phyloP scores from a whole-genome alignment of 306 rosid species.

The Purshia tridentata region DNA sequence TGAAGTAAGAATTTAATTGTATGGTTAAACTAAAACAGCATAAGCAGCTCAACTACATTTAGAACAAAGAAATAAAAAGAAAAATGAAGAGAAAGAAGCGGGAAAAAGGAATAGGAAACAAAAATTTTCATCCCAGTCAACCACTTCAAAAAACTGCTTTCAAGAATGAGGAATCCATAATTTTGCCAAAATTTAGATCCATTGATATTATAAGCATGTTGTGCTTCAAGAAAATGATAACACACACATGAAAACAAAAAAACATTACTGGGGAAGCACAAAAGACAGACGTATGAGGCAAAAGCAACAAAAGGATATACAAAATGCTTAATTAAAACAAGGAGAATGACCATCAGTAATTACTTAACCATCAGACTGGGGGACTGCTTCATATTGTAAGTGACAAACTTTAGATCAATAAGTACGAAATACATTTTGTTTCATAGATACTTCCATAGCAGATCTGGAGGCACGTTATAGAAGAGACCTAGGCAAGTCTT shows the following conservation, averaged over 20 bases:
- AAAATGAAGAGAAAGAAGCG: too few relatives aligned
- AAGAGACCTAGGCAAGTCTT: too few relatives aligned
- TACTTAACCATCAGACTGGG: not conserved
- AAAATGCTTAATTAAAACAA: not conserved
- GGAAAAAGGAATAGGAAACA: not conserved
- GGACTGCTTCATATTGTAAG: not conserved
- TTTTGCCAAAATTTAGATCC: not conserved
- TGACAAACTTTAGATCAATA: not conserved
- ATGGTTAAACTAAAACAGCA: constrained; percentile 8
- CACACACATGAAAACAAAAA: not conserved
- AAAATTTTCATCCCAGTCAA: not conserved
- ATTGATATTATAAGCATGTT: not conserved
- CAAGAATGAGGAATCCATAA: not conserved
- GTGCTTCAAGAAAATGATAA: not conserved
- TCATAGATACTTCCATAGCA: too few relatives aligned
- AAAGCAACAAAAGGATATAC: not conserved
- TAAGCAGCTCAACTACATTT: not conserved
- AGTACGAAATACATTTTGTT: not conserved
- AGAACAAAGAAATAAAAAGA: not conserved
- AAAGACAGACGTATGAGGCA: not conserved
- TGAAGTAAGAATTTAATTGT: constrained; percentile 2
- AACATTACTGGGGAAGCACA: not conserved
- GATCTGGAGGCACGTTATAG: too few relatives aligned
- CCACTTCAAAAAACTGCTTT: not conserved
- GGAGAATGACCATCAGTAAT: not conserved